Evolutionary conservation across 306 rosid species (phyloP).

Genomic region (Citrullus colocynthis): DNA sequence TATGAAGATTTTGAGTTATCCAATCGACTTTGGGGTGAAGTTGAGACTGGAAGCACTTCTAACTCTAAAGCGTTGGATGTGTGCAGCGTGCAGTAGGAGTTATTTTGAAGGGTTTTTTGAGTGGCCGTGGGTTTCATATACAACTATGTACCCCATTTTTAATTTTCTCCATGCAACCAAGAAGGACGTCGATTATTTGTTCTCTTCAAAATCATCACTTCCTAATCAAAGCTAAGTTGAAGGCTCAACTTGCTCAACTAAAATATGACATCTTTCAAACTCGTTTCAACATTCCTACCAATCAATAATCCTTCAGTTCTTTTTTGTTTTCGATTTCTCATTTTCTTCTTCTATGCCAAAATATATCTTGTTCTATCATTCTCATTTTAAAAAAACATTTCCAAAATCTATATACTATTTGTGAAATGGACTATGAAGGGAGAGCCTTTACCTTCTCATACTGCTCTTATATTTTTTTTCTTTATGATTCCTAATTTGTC

Average conservation of each 20-base stretch:
- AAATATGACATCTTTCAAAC: neutral
- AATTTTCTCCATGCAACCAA: neutral
- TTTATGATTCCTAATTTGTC: too few relatives aligned
- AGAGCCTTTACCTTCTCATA: too few relatives aligned
- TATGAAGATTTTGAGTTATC: neutral
- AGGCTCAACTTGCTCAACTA: neutral
- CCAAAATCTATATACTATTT: too few relatives aligned
- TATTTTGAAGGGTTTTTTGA: neutral
- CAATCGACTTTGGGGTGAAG: neutral
- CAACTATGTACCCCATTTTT: neutral
- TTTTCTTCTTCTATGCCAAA: too few relatives aligned
- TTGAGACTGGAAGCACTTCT: too few relatives aligned
- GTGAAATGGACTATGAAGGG: too few relatives aligned
- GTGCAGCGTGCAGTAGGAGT: neutral
- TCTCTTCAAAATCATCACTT: neutral
- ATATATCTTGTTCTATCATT: too few relatives aligned
- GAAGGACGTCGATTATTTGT: neutral
- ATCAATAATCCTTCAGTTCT: too few relatives aligned
- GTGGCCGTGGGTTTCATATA: neutral
- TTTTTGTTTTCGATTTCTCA: too few relatives aligned
- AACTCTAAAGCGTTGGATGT: neutral
- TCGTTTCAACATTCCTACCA: too few relatives aligned
- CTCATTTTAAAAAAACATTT: too few relatives aligned
- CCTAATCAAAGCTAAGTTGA: neutral
- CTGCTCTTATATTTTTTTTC: too few relatives aligned